These are phyloP conservation scores for Hamamelis virginiana DNA, from an alignment of 164 flowering plant genomes.

Conservation along the genomic window DNA sequence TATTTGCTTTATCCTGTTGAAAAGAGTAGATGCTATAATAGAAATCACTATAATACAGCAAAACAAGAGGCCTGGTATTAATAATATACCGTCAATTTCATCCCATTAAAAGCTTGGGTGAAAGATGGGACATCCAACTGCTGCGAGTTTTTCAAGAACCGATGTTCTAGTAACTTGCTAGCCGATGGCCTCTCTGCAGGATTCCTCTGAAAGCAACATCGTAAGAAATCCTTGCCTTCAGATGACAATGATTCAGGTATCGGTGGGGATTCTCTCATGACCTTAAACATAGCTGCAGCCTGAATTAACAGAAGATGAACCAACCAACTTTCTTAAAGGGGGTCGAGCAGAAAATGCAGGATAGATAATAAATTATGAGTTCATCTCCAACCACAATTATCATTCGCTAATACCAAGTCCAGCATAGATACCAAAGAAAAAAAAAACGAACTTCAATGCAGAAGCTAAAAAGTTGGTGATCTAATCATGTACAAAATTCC, in stretches of 20 bases:
- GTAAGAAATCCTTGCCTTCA: constrained; percentile 82
- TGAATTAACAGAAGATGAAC: constrained; percentile 25
- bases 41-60: neutral
- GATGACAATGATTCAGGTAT: constrained; percentile 74
- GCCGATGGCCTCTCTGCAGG: constrained; percentile 91
- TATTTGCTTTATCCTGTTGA: constrained; percentile 27
- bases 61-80: neutral
- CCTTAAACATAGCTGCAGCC: constrained; percentile 97
- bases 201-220: constrained; percentile 72
- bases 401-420: no score
- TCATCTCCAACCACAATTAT: no score
- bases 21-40: neutral
- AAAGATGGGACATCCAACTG: constrained; percentile 31
- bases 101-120: constrained; percentile 19
- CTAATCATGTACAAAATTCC: neutral
- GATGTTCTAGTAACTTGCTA: constrained; percentile 63
- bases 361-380: no score
- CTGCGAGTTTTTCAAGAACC: constrained; percentile 49
- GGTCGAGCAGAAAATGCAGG: no score
- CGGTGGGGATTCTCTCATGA: constrained; percentile 67
- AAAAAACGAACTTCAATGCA: neutral
- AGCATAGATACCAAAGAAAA: no score
- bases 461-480: neutral
- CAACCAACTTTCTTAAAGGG: neutral
- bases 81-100: constrained; percentile 28